A percentile compares a stretch with the other conserved stretches of the same genome.
These are phyloP conservation scores for Tetrahymena borealis DNA, from an alignment of 73 alveolate species.

Conservation along the genomic window DNA sequence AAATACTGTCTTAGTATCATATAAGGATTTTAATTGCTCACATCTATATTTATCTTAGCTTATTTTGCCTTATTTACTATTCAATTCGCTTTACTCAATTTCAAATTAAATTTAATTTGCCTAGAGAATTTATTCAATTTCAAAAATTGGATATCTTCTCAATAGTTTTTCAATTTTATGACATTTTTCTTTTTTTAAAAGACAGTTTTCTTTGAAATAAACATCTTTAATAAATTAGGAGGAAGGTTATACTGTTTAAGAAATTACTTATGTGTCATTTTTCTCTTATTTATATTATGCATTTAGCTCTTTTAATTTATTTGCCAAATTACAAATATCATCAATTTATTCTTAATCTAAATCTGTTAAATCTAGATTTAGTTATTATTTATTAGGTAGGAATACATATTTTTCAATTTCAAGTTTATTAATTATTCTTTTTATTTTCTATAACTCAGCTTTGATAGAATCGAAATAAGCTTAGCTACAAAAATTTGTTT, in stretches of 20 bases:
- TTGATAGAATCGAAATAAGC: not conserved
- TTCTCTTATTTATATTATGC: not conserved
- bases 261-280: too few species aligned
- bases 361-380: not conserved
- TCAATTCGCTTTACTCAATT: not conserved
- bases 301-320: not conserved
- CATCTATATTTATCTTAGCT: not conserved
- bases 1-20: not conserved
- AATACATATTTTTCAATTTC: not conserved
- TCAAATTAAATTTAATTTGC: not conserved
- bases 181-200: not conserved
- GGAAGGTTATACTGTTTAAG: too few species aligned
- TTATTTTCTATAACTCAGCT: not conserved
- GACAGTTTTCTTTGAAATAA: too few species aligned
- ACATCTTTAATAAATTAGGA: too few species aligned
- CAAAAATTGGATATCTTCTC: not conserved
- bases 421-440: not conserved
- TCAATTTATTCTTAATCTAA: not conserved
- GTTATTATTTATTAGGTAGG: not conserved
- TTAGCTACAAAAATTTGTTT: not conserved
- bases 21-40: not conserved
- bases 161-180: not conserved
- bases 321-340: not conserved
- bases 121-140: not conserved
- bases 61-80: not conserved